Conservation (phyloP, 257 asterid species). For the Nicotiana paniculata region DNA sequence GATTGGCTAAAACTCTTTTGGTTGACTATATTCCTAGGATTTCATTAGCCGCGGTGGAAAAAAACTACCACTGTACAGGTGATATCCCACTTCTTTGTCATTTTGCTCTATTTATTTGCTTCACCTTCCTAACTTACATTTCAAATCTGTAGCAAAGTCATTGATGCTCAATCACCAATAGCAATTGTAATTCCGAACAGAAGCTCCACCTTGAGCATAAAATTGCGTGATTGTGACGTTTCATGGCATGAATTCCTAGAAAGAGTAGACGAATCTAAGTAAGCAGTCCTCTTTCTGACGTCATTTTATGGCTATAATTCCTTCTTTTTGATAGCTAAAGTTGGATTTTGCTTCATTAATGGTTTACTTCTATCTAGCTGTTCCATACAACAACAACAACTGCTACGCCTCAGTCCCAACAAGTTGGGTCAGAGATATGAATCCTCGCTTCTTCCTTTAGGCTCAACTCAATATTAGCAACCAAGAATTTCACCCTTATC, state of each 20-base stretch:
- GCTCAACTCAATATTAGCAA: background rate
- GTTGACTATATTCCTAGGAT: conserved; percentile 44
- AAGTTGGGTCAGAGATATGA: no score
- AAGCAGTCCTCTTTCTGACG: conserved; percentile 20
- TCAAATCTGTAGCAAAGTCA: conserved; percentile 57
- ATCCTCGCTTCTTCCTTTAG: background rate
- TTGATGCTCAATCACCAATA: conserved; percentile 83
- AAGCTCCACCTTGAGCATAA: conserved; percentile 56
- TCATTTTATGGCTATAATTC: background rate
- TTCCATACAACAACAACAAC: background rate
- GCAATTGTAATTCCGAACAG: conserved; percentile 74
- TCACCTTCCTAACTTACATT: conserved; percentile 19
- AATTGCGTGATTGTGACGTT: conserved; percentile 72
- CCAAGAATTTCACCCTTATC: background rate
- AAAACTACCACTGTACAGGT: conserved; percentile 83
- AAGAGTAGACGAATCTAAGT: conserved; percentile 58
- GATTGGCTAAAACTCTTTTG: conserved; percentile 8
- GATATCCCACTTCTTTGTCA: conserved; percentile 11
- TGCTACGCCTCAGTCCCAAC: no score
- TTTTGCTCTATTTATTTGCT: conserved; percentile 15
- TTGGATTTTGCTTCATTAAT: background rate
- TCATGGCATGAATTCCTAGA: conserved; percentile 79
- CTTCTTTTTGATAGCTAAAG: background rate
- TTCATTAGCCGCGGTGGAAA: conserved; percentile 66
- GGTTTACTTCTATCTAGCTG: background rate